Percentiles rank a stretch among this genome's conserved stretches.
phyloP scores from a whole-genome alignment of 208 protist genomes.

The Trypanosoma theileri region DNA sequence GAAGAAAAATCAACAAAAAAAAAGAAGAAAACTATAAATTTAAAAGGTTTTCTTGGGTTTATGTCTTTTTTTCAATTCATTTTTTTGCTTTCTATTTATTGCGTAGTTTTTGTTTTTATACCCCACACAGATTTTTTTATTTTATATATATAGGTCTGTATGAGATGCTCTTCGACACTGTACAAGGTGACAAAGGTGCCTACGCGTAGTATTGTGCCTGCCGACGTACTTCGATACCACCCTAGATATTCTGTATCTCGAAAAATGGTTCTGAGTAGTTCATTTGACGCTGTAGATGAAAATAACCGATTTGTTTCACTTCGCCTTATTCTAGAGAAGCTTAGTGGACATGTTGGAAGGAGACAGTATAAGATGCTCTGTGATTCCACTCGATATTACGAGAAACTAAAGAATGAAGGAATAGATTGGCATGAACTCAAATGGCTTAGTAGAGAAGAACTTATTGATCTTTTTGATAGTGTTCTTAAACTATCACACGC shows the following conservation, averaged over 20 bases:
- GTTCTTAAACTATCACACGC: constrained; percentile 44
- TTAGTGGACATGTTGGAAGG: constrained; percentile 78
- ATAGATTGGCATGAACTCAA: constrained; percentile 92
- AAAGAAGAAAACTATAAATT: too few species aligned
- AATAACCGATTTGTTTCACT: constrained; percentile 82
- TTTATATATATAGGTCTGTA: constrained; percentile 1
- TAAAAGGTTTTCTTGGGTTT: not conserved
- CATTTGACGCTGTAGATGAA: constrained; percentile 72
- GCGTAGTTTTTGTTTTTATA: too few species aligned
- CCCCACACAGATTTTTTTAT: too few species aligned
- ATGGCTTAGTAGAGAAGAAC: constrained; percentile 53
- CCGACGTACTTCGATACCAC: constrained; percentile 48
- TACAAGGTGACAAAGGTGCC: constrained; percentile 46
- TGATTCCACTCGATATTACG: constrained; percentile 45
- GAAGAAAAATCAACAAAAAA: not conserved
- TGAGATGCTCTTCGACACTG: constrained; percentile 11
- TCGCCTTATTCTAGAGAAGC: constrained; percentile 61
- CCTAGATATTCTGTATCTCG: constrained; percentile 59
- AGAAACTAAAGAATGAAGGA: constrained; percentile 54
- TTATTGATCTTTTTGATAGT: constrained; percentile 53
- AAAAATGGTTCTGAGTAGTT: constrained; percentile 62
- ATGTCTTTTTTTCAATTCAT: constrained; percentile 21
- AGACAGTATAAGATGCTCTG: constrained; percentile 84
- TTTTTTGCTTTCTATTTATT: not conserved
- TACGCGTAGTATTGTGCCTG: constrained; percentile 41